These are phyloP conservation scores for Candida buenavistaensis DNA, from an alignment of 1,139 yeast species.

Conservation along the genomic window DNA sequence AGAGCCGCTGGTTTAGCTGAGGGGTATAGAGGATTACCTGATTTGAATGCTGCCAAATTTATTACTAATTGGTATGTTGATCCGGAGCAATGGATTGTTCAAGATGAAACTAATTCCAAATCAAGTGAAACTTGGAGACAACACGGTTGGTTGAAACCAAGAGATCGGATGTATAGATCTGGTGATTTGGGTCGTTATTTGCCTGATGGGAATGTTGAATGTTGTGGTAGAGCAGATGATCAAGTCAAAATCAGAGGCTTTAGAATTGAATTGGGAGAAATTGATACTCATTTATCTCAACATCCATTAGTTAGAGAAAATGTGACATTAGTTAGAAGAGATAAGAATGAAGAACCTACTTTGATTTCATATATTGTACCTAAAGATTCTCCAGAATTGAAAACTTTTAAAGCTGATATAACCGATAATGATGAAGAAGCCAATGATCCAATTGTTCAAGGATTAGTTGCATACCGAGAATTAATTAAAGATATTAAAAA, in stretches of 20 bases:
- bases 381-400: constrained; percentile 59
- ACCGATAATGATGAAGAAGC: constrained; percentile 32
- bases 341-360: constrained; percentile 89
- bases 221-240: constrained; percentile 98
- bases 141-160: constrained; percentile 85
- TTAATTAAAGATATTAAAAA: constrained; percentile 78
- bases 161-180: constrained; percentile 93
- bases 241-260: constrained; percentile 98
- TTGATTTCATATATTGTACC: constrained; percentile 92
- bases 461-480: constrained; percentile 73
- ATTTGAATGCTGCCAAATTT: constrained; percentile 82
- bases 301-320: constrained; percentile 91
- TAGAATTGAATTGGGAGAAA: constrained; percentile 97
- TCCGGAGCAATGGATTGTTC: constrained; percentile 55
- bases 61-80: constrained; percentile 87
- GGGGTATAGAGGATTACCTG: constrained; percentile 91
- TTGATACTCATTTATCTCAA: constrained; percentile 93
- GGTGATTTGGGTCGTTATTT: constrained; percentile 96
- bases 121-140: constrained; percentile 68
- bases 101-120: constrained; percentile 42
- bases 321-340: constrained; percentile 87
- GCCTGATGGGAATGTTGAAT: constrained; percentile 97
- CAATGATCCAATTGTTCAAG: constrained; percentile 71
- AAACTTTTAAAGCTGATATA: constrained; percentile 46
- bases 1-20: constrained; percentile 98